Base-by-base conservation (phyloP, 495 filamentous ascomycete species). In the Daldinia bambusicola region DNA sequence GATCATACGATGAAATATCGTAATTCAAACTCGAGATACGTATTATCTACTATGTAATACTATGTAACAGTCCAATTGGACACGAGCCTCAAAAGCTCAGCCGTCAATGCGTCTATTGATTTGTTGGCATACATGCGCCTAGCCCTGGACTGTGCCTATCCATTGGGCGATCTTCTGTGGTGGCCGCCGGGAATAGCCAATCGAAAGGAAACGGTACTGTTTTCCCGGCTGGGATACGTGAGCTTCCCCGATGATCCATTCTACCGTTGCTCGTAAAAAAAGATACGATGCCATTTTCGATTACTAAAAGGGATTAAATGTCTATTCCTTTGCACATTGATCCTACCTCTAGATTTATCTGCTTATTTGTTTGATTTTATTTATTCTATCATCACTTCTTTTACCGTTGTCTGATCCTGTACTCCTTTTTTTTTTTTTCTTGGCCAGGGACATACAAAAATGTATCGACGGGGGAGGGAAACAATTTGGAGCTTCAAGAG, bases 1-100 rank as follows among this genome's bases (percentile, higher is more conserved):
- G 65, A 73, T 73, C 70, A 63, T 73, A 73, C 70, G 70, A 73
- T 69, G 61, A 55, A 60, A 59, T 69, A 73, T 73, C 70, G 66
- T 63, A 69, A 73, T 66, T 69, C 61, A 32, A 72, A 61, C 13
- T 57, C 26, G 36, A 41, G 52, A 43, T 64, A 60, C 53, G 45
- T 64, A 66, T 37, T 31, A 50, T 61, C 30, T 68, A 62, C 58
- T 62, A 61, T 71, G 36, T 31, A 52, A 72, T 62, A 57, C 58
- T 57, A 61, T 71, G 36, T 20, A 52, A 72, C 57, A 72, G 61
- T 50, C 70, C 65, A 72, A 72, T 72, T 72, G 60, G 70, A 68
- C 70, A 61, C 70, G 50, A 68, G 65, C 70, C 70, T 72, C 70
- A 71, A 71, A 71, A 71, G 59, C 58, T 69, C 57, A 69, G 62